A percentile compares a stretch with the other conserved stretches of the same genome.
These are phyloP conservation scores for Aspergillus avenaceus DNA, from an alignment of 495 filamentous ascomycete species.

Conservation along the genomic window DNA sequence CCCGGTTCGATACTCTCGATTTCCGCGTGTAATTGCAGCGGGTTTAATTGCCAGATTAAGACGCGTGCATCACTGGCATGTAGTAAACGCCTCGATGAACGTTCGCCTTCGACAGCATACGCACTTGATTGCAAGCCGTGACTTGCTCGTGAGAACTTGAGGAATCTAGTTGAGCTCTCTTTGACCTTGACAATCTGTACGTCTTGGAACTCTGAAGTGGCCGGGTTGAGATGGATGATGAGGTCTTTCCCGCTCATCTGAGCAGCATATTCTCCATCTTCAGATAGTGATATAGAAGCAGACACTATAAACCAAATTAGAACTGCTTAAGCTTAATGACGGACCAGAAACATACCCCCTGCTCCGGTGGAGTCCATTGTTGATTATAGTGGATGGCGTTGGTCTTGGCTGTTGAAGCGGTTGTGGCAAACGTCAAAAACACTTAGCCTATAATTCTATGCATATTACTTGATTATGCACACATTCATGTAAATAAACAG, in stretches of 20 bases:
- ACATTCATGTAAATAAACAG: background rate
- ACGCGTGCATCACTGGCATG: slow-evolving; percentile 31
- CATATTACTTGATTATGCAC: background rate
- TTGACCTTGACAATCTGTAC: slow-evolving; percentile 31
- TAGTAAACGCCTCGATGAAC: slow-evolving; percentile 22
- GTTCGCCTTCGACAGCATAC: slow-evolving; percentile 1
- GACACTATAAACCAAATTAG: slow-evolving; percentile 15
- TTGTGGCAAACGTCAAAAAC: background rate
- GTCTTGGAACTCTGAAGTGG: slow-evolving; percentile 28
- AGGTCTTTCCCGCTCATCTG: slow-evolving; percentile 35
- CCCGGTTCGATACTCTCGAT: slow-evolving; percentile 41
- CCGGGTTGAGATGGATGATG: slow-evolving; percentile 31
- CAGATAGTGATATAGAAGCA: slow-evolving; percentile 23
- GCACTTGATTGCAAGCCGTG: background rate
- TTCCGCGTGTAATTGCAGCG: slow-evolving; percentile 35
- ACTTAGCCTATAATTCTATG: background rate
- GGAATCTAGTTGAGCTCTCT: slow-evolving; percentile 26
- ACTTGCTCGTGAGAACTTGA: slow-evolving; percentile 26
- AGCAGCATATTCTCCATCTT: slow-evolving; percentile 34
- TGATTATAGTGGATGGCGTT: background rate
- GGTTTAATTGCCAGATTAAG: slow-evolving; percentile 34
- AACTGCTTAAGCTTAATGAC: background rate
- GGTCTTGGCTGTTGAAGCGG: background rate
- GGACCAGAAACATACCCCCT: slow-evolving; percentile 21
- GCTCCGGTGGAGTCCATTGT: slow-evolving; percentile 35